Conservation (phyloP, 768 basidiomycete genomes). For the Rhodocollybia butyracea region DNA sequence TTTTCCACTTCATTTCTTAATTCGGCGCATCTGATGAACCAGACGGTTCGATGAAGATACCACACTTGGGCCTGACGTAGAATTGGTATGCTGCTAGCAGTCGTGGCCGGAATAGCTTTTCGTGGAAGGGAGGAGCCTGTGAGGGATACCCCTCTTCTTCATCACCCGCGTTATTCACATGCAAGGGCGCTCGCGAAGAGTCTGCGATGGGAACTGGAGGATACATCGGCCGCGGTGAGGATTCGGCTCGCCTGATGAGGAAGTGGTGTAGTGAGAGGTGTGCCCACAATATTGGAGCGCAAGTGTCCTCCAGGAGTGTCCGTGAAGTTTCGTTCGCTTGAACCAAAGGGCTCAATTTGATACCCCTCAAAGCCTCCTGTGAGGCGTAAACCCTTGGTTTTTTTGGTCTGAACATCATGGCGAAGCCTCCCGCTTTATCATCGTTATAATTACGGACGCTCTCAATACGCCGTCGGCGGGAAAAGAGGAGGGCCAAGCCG, state of each 20-base stretch:
- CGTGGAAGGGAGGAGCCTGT: background rate
- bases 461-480: conserved; percentile 9
- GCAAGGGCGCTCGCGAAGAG: background rate
- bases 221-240: background rate
- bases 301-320: no score
- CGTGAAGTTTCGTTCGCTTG: no score
- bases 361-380: background rate
- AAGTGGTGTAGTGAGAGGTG: background rate
- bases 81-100: background rate
- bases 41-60: no score
- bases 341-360: conserved; percentile 7
- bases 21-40: background rate
- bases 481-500: conserved; percentile 8
- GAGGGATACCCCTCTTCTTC: no score
- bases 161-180: background rate
- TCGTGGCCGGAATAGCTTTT: background rate
- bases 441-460: background rate
- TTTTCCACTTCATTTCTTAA: conserved; percentile 12
- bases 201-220: background rate
- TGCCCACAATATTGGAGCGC: background rate
- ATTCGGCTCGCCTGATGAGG: background rate
- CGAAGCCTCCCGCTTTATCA: background rate
- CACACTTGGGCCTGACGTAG: no score
- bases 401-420: background rate
- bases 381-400: background rate